Evolutionary conservation across 148 eudicot species (phyloP), one percentile per base, ranked within the genome.

Genomic region (Polygonum maritimum): DNA sequence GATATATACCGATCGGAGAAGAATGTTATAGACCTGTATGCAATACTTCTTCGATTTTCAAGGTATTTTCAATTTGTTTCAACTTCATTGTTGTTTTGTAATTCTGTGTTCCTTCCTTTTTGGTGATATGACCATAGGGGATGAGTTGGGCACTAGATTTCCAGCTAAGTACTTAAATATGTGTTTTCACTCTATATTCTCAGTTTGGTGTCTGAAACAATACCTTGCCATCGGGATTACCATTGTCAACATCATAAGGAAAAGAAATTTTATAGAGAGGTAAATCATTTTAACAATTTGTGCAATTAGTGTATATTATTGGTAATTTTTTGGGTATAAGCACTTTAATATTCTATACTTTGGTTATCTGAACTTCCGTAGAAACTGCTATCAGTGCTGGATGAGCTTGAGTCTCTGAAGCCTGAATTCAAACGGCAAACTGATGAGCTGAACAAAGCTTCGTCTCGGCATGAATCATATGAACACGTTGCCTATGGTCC

Each of bases 141-240:
- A 62, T 12, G 40, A 63, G 18, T 33, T 63, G 70, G 39, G 14
- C 4, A 9, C 7, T 35, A 35, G 40, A 33, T 31, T 14, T 63
- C 40, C 39, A 63, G 18, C 7, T 35, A 26, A 26, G 31, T 26
- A 26, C 31, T 11, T 67, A 49, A 75, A 12, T 75, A 14, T 45
- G 58, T 78, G 22, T 79, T 74, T 82, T 80, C 72, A 65, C 71
- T 78, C 48, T 79, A 47, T 78, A 77, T 75, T 75, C 49, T 78
- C 85, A 94, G 98, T 84, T 89, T 94, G 93, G 92, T 94, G 78
- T 86, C 90, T 60, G 98, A 94, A 84, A 92, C 98, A 5, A 94
- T 94, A 81, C 97, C 92, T 69, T 82, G 44, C 81, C 98, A 94
- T 88, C 92, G 89, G 79, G 98, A 94, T 86, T 94, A 94, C 84